Evolutionary conservation across 2,329 filamentous ascomycete genomes (phyloP).

Genomic region (Alternaria incomplexa): DNA sequence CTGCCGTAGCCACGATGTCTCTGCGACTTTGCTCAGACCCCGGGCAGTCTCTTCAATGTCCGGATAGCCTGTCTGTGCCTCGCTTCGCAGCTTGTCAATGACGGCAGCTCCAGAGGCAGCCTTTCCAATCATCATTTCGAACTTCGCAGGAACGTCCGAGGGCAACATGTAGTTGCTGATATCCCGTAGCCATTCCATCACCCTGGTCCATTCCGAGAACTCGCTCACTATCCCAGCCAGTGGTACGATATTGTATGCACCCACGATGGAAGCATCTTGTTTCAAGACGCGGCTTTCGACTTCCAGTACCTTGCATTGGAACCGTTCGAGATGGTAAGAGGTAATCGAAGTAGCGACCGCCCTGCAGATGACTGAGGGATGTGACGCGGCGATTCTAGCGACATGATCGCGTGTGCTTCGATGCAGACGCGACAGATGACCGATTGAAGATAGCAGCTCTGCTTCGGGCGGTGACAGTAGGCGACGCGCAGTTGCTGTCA

Average conservation of each 20-base stretch:
- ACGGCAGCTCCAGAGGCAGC: constrained; percentile 71
- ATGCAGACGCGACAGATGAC: constrained; percentile 79
- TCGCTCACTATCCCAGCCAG: constrained; percentile 82
- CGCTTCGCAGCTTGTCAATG: constrained; percentile 76
- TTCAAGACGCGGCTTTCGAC: constrained; percentile 81
- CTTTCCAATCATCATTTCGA: constrained; percentile 16
- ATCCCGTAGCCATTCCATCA: constrained; percentile 85
- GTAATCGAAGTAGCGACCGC: constrained; percentile 82
- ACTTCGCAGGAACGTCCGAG: constrained; percentile 21
- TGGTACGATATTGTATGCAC: constrained; percentile 92
- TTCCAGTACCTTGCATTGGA: constrained; percentile 82
- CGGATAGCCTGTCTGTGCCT: constrained; percentile 84
- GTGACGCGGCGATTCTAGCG: constrained; percentile 69
- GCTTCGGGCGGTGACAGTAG: constrained; percentile 78
- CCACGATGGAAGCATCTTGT: constrained; percentile 79
- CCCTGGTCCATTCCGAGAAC: constrained; percentile 85
- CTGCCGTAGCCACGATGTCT: constrained; percentile 90
- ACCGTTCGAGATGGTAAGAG: constrained; percentile 75
- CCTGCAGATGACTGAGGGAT: constrained; percentile 83
- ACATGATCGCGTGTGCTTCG: constrained; percentile 72
- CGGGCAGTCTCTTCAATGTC: constrained; percentile 81
- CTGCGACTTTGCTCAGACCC: constrained; percentile 76
- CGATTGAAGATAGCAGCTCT: constrained; percentile 78
- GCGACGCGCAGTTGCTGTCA: constrained; percentile 48
- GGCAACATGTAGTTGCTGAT: constrained; percentile 72